Base-by-base conservation (phyloP, 1,284 basidiomycete genomes). In the Pterulicium gracile region DNA sequence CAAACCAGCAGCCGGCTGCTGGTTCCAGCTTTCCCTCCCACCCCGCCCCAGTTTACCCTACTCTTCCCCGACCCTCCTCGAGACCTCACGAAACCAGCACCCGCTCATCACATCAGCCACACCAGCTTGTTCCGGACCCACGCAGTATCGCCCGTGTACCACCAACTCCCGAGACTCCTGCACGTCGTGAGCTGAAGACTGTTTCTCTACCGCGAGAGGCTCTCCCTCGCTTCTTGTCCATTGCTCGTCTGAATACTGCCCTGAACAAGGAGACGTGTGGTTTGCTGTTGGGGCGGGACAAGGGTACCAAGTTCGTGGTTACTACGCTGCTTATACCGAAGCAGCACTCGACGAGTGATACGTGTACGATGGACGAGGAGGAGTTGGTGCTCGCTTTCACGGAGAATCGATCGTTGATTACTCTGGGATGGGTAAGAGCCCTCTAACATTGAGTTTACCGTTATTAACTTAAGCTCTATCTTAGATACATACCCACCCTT, bases 401-500 rank as follows among this genome's bases (percentile, higher is more conserved):
- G 52, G 81, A 88, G 59, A 75, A 79, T 56, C 64, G 83, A 48
- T 75, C 73, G 50, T 60, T 94, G 55, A 81, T 93, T 47, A 91
- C 88, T 3, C 73, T 95, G 43, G 91, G 90, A 49, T 94, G 90
- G 91, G 87, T 89, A 53, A 55, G 81, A 73, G 24, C 17, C 15
- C 48, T 24, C 2, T 15, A 15, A 27, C 50, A n/a, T 4, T 39
- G 3, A 17, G 13, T 19, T 14, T 20, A 34, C 49, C 39, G 22
- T 48, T 35, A 24, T 36, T 48, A 19, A 40, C 18, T 45, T n/a
- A 15, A 23, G 43, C 44, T 51, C 1, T 24, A 46, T 15, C 36
- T 12, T 56, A 91, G 88, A 93, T 93, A 52, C 90, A 94, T 64
- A 94, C 90, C 0, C 90, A 94, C 60, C 91, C 91, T 1, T 85